Percentiles rank a stretch among this genome's conserved stretches.
phyloP scores from a whole-genome alignment of 441 rosid species.

The Pelargonium australe region DNA sequence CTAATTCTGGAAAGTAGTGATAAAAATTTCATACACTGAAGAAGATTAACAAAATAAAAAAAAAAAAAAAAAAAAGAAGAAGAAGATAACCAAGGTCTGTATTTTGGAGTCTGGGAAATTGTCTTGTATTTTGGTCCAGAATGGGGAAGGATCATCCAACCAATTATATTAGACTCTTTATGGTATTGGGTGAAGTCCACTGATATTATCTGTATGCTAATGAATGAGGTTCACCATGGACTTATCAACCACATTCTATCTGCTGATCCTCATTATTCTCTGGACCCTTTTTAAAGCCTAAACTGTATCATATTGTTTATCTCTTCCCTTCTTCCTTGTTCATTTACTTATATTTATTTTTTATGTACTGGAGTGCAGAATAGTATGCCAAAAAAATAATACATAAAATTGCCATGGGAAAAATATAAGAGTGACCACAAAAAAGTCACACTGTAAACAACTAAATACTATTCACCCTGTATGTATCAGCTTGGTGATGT shows the following conservation, averaged over 20 bases:
- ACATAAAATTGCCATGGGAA: background rate
- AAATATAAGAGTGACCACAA: background rate
- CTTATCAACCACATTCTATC: background rate
- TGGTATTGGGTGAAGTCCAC: constrained; percentile 1
- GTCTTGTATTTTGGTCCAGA: background rate
- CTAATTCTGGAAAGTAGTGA: background rate
- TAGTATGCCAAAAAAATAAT: background rate
- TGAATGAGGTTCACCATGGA: background rate
- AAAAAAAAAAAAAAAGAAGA: background rate
- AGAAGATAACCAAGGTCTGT: background rate
- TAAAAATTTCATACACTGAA: background rate
- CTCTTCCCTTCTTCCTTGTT: background rate
- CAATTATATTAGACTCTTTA: background rate
- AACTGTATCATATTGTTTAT: background rate
- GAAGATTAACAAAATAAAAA: background rate
- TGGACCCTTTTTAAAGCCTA: background rate
- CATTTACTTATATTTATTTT: background rate
- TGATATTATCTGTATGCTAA: background rate
- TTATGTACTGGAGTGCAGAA: background rate
- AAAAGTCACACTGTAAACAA: background rate
- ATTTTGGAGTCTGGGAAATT: background rate
- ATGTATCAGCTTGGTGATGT: background rate
- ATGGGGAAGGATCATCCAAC: background rate
- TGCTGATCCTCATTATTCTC: background rate
- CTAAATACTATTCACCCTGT: too few relatives aligned